Conservation (phyloP, 2,329 filamentous ascomycete genomes). For the Colletotrichum sp. region DNA sequence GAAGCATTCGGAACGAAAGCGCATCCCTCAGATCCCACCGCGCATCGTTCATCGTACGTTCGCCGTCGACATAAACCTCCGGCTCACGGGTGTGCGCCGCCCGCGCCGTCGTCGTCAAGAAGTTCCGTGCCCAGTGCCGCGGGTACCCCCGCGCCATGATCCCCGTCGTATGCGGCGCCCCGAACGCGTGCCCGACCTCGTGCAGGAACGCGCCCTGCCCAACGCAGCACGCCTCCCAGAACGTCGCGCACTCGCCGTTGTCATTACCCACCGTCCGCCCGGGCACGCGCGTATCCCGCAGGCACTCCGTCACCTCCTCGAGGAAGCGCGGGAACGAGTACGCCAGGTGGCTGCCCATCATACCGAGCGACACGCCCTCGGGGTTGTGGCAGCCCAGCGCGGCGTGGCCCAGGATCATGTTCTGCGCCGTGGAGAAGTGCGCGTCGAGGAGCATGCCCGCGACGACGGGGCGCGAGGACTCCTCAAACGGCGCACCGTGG, state of each 20-base stretch:
- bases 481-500: slow-evolving; percentile 34
- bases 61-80: slow-evolving; percentile 21
- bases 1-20: slow-evolving; percentile 70
- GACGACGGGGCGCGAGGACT: slow-evolving; percentile 62
- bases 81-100: slow-evolving; percentile 29
- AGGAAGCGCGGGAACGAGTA: slow-evolving; percentile 74
- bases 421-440: slow-evolving; percentile 65
- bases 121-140: slow-evolving; percentile 46
- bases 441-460: slow-evolving; percentile 74
- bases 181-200: slow-evolving; percentile 74
- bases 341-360: slow-evolving; percentile 74
- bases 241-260: slow-evolving; percentile 44
- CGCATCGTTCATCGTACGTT: slow-evolving; percentile 59
- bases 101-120: slow-evolving; percentile 37
- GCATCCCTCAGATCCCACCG: slow-evolving; percentile 72
- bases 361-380: slow-evolving; percentile 66
- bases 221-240: slow-evolving; percentile 51
- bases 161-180: slow-evolving; percentile 70
- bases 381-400: slow-evolving; percentile 61
- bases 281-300: slow-evolving; percentile 36
- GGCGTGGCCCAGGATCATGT: slow-evolving; percentile 70
- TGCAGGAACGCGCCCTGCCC: slow-evolving; percentile 75
- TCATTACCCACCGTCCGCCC: slow-evolving; percentile 45
- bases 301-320: slow-evolving; percentile 67
- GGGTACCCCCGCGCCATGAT: slow-evolving; percentile 61